Conservation (phyloP, 441 rosid genomes). For the Sinapis alba region DNA sequence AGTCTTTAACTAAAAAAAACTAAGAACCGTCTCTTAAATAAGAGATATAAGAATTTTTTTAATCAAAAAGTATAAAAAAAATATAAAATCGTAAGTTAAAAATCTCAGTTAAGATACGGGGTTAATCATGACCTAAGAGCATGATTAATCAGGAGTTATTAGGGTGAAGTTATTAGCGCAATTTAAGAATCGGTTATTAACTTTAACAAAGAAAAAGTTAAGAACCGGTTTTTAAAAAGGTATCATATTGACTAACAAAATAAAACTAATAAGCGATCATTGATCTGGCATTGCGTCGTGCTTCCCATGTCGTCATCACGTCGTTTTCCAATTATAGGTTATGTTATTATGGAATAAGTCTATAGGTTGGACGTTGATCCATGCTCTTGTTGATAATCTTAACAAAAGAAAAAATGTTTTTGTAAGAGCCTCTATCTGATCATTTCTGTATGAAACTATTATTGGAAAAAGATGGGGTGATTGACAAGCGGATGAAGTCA, state of each 20-base stretch:
- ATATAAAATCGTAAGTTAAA: too few relatives aligned
- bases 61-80: too few relatives aligned
- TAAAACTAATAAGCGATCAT: constrained; percentile 9
- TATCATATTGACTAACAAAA: constrained; percentile 24
- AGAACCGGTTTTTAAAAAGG: too few relatives aligned
- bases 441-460: not conserved
- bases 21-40: too few relatives aligned
- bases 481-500: not conserved
- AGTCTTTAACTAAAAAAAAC: too few relatives aligned
- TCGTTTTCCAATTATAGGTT: constrained; percentile 31
- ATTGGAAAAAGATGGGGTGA: constrained; percentile 1
- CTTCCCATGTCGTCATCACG: constrained; percentile 37
- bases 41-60: too few relatives aligned
- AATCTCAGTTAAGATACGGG: too few relatives aligned
- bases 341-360: constrained; percentile 11
- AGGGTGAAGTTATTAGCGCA: too few relatives aligned
- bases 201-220: too few relatives aligned
- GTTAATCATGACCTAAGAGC: too few relatives aligned
- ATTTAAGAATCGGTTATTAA: too few relatives aligned
- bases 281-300: constrained; percentile 31
- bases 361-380: constrained; percentile 9
- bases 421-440: constrained; percentile 10
- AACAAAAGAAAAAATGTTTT: not conserved
- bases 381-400: constrained; percentile 14
- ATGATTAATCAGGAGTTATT: too few relatives aligned